Evolutionary conservation across 2,329 filamentous ascomycete species (phyloP).

Genomic region (Fusarium staphyleae): DNA sequence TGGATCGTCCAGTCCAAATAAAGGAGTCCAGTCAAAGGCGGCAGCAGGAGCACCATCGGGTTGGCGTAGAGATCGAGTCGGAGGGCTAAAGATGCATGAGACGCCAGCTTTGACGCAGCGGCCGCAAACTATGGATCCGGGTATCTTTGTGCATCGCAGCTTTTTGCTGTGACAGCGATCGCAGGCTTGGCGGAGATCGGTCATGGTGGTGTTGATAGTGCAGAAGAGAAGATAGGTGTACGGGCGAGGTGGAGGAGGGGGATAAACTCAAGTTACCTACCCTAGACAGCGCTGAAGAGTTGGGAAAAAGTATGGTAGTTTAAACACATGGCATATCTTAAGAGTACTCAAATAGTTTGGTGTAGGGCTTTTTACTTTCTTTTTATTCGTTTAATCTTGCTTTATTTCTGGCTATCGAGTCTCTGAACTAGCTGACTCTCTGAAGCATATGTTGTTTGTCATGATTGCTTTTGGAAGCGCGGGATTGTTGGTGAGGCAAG

Average conservation of each 20-base stretch:
- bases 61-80: slow-evolving; percentile 35
- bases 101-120: slow-evolving; percentile 52
- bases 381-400: no score
- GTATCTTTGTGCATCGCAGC: slow-evolving; percentile 53
- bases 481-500: no score
- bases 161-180: slow-evolving; percentile 58
- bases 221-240: not conserved
- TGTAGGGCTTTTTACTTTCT: no score
- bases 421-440: no score
- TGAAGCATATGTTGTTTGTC: no score
- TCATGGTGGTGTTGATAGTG: slow-evolving; percentile 12
- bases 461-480: no score
- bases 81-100: slow-evolving; percentile 54
- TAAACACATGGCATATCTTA: no score
- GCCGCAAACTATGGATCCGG: slow-evolving; percentile 47
- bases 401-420: no score
- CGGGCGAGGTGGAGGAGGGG: not conserved
- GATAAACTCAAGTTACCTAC: no score
- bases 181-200: slow-evolving; percentile 47
- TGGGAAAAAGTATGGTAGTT: no score
- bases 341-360: no score
- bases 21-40: slow-evolving; percentile 36
- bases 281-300: no score
- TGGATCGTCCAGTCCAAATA: slow-evolving; percentile 21
- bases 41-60: not conserved